Base-by-base conservation (phyloP, 208 protist genomes). In the Giardia muris region DNA sequence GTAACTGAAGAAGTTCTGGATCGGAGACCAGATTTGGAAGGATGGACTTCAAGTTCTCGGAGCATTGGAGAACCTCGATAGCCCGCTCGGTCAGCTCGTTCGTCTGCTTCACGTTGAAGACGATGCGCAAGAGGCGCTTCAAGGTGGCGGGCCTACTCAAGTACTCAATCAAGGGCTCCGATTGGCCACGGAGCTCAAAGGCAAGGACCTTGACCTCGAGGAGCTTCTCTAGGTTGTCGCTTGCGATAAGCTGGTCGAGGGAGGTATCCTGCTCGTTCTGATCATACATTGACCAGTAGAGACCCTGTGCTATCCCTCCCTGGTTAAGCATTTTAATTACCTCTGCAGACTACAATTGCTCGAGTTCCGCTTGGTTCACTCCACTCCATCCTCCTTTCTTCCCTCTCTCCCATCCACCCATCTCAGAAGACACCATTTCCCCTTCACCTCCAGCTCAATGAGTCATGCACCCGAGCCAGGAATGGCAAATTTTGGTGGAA, bases 151-250 rank as follows among this genome's bases (percentile, higher is more conserved):
- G 2, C 45, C 48, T 90, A 47, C n/a, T 45, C 2, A 90, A 47
- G 48, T 90, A 90, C 19, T 90, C 87, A 39, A 90, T 47, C 2
- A 90, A 4, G 4, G 48, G 4, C 2, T 3, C 42, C n/a, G n/a
- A 47, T 90, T 90, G 42, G 45, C 42, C 42, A 47, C 87, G 87
- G 2, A 90, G n/a, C 44, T 90, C 87, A 90, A 90, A 90, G n/a
- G 87, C 42, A 47, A 90, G 1, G 10, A 46, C 48, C 45, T 90
- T 90, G 44, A 90, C 87, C 45, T 90, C 87, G 0, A 90, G n/a
- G 2, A 90, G 44, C 45, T 90, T 90, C 45, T 90, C 87, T 48
- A 90, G 45, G n/a, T 10, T 2, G 45, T 90, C 87, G 46, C n/a
- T 22, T 2, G 2, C n/a, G 1, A 90, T 47, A 2, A 90, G 45